phyloP scores from a whole-genome alignment of 495 filamentous ascomycete species.

The Penicillium parvum region DNA sequence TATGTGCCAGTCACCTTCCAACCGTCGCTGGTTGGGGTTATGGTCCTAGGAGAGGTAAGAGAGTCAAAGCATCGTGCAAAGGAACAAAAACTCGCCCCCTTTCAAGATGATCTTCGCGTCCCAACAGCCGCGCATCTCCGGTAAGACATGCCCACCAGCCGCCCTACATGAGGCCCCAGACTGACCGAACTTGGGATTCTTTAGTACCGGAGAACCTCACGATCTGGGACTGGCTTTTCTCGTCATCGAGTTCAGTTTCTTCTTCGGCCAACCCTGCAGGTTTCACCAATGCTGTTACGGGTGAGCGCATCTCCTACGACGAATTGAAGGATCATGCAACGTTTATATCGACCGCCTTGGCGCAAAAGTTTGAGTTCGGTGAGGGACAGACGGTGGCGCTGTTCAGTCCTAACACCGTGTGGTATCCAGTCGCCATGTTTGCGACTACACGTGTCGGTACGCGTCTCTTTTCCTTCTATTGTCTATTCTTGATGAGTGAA shows the following conservation, averaged over 20 bases:
- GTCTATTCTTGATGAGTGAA: no score
- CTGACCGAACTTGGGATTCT: neutral
- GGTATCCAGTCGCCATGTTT: conserved; percentile 59
- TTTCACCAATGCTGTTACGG: conserved; percentile 52
- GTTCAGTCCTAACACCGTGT: conserved; percentile 56
- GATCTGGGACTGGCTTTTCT: conserved; percentile 59
- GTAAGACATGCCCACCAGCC: neutral
- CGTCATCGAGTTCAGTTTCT: conserved; percentile 46
- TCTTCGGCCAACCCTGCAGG: conserved; percentile 36
- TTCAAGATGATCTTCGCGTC: conserved; percentile 7
- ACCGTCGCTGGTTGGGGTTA: no score
- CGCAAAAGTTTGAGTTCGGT: conserved; percentile 45
- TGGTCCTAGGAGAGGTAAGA: no score
- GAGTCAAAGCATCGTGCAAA: no score
- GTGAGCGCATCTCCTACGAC: conserved; percentile 50
- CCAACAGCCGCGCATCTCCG: neutral
- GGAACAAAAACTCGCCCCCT: neutral
- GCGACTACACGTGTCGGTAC: conserved; percentile 42
- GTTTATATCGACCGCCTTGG: conserved; percentile 53
- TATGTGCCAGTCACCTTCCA: no score
- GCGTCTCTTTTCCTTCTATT: conserved; percentile 10
- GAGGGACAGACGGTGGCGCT: conserved; percentile 49
- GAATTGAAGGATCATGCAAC: conserved; percentile 48
- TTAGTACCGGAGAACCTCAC: conserved; percentile 50
- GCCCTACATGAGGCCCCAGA: neutral